Percentiles rank a stretch among this genome's conserved stretches.
Conservation (phyloP, 176 grass and related monocot species). For the Eremochloa ophiuroides region DNA sequence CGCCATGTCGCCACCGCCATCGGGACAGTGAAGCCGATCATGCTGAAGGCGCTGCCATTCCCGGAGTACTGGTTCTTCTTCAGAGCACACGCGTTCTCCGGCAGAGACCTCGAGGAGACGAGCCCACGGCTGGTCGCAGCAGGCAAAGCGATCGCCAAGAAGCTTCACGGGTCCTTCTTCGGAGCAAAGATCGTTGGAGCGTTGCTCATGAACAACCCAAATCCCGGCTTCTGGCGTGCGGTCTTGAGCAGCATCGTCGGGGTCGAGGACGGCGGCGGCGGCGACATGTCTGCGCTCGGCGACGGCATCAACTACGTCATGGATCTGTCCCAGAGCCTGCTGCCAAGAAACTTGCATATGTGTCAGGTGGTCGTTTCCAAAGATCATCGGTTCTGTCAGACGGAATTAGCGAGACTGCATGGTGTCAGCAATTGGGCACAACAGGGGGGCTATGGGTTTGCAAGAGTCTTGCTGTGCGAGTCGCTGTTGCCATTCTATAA, state of each 20-base stretch:
- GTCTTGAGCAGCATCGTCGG: too few relatives aligned
- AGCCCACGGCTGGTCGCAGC: neutral
- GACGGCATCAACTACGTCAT: neutral
- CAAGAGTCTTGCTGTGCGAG: conserved; percentile 1
- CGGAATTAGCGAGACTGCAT: neutral
- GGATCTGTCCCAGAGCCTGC: neutral
- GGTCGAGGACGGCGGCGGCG: neutral
- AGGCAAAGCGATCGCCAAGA: neutral
- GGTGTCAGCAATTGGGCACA: neutral
- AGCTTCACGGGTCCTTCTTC: neutral
- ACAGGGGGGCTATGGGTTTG: neutral
- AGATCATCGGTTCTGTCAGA: neutral
- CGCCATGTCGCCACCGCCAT: neutral
- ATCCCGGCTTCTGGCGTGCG: neutral
- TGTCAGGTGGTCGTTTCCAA: neutral
- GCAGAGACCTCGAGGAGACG: neutral
- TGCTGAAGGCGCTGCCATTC: neutral
- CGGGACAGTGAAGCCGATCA: neutral
- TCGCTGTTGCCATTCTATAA: neutral
- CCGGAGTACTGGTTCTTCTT: neutral
- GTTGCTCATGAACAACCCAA: neutral
- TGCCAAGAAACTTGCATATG: neutral
- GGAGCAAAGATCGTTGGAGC: neutral
- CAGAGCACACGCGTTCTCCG: neutral
- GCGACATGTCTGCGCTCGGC: neutral